These are phyloP conservation scores for Neurospora pannonica DNA, from an alignment of 495 filamentous ascomycete species.

Conservation along the genomic window DNA sequence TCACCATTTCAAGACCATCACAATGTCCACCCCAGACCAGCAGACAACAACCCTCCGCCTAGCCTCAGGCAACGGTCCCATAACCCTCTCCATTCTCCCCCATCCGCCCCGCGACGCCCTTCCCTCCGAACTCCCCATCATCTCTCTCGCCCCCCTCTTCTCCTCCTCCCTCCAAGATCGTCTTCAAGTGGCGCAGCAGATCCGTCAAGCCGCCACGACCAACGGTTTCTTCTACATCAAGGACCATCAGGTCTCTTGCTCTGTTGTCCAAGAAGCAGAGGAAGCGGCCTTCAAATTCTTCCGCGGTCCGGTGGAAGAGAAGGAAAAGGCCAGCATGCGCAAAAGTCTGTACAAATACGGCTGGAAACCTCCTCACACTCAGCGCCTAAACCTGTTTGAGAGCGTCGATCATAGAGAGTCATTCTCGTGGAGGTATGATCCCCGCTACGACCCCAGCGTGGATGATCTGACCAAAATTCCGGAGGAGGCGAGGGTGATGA, in stretches of 20 bases:
- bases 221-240: slow-evolving; percentile 43
- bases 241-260: slow-evolving; percentile 40
- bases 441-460: slow-evolving; percentile 33
- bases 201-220: slow-evolving; percentile 32
- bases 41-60: slow-evolving; percentile 26
- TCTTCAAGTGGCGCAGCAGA: slow-evolving; percentile 26
- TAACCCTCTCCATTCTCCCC: slow-evolving; percentile 27
- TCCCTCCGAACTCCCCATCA: slow-evolving; percentile 42
- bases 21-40: not conserved
- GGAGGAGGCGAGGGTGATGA: slow-evolving; percentile 25
- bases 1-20: not conserved
- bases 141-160: slow-evolving; percentile 33
- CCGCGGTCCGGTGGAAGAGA: slow-evolving; percentile 27
- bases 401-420: slow-evolving; percentile 30
- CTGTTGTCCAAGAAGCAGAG: slow-evolving; percentile 23
- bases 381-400: slow-evolving; percentile 29
- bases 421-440: slow-evolving; percentile 36
- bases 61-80: slow-evolving; percentile 30
- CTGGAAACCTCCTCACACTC: slow-evolving; percentile 15
- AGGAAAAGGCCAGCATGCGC: slow-evolving; percentile 23
- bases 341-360: slow-evolving; percentile 20
- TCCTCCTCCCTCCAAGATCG: slow-evolving; percentile 20
- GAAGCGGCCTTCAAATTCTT: slow-evolving; percentile 35
- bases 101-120: slow-evolving; percentile 29
- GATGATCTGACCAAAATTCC: slow-evolving; percentile 23